Evolutionary conservation across 2,329 filamentous ascomycete genomes (phyloP), one percentile per base, ranked within the genome.

Genomic region (Neofusicoccum sp.): DNA sequence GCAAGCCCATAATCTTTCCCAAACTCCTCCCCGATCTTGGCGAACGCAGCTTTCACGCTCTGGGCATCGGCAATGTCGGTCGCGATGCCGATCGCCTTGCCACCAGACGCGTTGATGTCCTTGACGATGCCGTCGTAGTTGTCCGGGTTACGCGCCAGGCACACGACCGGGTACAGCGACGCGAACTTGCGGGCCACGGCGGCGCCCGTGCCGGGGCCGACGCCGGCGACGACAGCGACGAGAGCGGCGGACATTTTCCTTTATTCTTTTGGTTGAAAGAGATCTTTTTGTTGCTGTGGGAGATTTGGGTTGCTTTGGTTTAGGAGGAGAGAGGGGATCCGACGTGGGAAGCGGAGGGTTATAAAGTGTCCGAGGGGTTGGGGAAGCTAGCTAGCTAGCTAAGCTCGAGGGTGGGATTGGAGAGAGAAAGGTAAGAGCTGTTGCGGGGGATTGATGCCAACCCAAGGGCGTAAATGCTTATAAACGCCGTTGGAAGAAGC

Each of bases 171-270:
- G 69, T 93, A 95, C 7, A 82, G 69, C 63, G 85, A 70, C 33
- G 83, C 82, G 67, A 88, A 88, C 61, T 79, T 82, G 60, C 84
- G 79, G 33, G 85, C 85, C 12, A 88, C 80, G 2, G 83, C 79
- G 12, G 84, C 84, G 28, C 85, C 85, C n/a, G 82, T 91, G 62
- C 89, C 89, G 5, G 87, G 78, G n/a, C 89, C 89, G 43, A 86
- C 88, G 60, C 89, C 89, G 9, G 88, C 87, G 62, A 92, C 76
- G 63, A 92, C 78, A 54, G 88, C 85, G 72, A 87, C 89, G 68
- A 89, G 81, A 65, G 80, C 81, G 36, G 41, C 40, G 16, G 59
- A 53, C 58, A 60, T 60, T 3, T 31, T 38, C 33, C 20, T 41
- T 6, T 9, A 24, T 20, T 28, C 9, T 0, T n/a, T 12, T 40